Percentiles rank a stretch among this genome's conserved stretches.
phyloP scores from a whole-genome alignment of 345 rosid genomes.

The Hibiscus syriacus region DNA sequence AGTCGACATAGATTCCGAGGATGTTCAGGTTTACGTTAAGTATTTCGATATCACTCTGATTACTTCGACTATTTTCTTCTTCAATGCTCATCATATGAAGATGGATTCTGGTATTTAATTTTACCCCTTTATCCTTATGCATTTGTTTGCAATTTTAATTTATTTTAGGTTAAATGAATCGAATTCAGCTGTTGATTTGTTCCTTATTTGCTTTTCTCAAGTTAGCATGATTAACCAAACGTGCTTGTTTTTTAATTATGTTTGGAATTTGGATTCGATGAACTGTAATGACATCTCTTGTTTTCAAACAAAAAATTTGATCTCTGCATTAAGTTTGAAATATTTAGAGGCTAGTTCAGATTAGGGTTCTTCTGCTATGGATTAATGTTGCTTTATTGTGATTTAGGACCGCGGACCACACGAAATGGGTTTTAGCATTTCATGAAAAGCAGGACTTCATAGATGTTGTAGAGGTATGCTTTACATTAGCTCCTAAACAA shows the following conservation, averaged over 20 bases:
- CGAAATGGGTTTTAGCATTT: constrained; percentile 84
- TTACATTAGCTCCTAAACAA: no score
- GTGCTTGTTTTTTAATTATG: not conserved
- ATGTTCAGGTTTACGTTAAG: constrained; percentile 70
- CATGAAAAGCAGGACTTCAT: constrained; percentile 80
- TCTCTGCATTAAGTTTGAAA: not conserved
- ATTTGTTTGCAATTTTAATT: no score
- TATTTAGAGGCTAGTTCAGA: not conserved
- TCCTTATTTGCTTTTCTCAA: not conserved
- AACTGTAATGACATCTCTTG: not conserved
- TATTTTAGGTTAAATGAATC: not conserved
- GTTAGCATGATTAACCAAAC: not conserved
- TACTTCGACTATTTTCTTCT: constrained; percentile 83
- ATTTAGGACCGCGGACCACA: constrained; percentile 81
- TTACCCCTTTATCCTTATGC: not conserved
- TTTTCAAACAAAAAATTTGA: not conserved
- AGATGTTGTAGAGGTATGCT: constrained; percentile 78
- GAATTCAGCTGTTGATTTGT: not conserved
- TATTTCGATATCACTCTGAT: constrained; percentile 68
- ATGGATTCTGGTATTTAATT: constrained; percentile 66
- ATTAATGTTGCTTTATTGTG: not conserved
- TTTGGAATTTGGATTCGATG: not conserved
- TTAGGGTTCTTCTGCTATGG: not conserved
- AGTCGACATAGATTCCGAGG: constrained; percentile 67
- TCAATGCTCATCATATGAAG: constrained; percentile 94